These are phyloP conservation scores for Termitomyces sp. DNA, from an alignment of 768 basidiomycete genomes.

Conservation along the genomic window DNA sequence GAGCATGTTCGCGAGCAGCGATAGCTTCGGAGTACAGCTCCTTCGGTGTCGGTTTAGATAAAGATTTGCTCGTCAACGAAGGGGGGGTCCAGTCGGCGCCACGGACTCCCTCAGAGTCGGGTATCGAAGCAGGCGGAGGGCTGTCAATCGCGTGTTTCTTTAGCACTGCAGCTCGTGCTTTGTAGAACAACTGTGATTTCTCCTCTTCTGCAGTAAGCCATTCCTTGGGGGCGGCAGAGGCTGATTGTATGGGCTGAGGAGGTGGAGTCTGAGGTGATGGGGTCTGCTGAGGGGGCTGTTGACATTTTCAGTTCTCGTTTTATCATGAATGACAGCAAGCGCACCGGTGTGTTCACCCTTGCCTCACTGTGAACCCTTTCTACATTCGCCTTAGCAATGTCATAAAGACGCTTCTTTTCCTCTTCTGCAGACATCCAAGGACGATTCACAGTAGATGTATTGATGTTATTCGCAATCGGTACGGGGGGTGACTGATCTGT, in stretches of 20 bases:
- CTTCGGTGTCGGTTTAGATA: constrained; percentile 6
- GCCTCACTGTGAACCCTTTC: constrained; percentile 36
- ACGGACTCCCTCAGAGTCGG: constrained; percentile 17
- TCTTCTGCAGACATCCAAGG: constrained; percentile 53
- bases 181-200: constrained; percentile 63
- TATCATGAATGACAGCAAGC: background rate
- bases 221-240: constrained; percentile 14
- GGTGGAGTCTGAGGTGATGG: constrained; percentile 13
- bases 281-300: constrained; percentile 19
- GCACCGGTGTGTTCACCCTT: constrained; percentile 27
- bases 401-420: constrained; percentile 65
- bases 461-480: background rate
- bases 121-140: constrained; percentile 19
- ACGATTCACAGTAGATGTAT: constrained; percentile 6
- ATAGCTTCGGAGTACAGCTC: constrained; percentile 26
- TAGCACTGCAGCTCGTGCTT: constrained; percentile 60
- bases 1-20: constrained; percentile 21
- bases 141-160: constrained; percentile 42
- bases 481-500: constrained; percentile 5
- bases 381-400: constrained; percentile 57
- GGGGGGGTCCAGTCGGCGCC: constrained; percentile 9
- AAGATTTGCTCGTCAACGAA: constrained; percentile 11
- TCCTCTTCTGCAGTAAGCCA: constrained; percentile 78
- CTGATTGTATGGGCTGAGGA: constrained; percentile 14
- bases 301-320: background rate